Base-by-base conservation (phyloP, 768 basidiomycete species). In the Podaxis sp. region DNA sequence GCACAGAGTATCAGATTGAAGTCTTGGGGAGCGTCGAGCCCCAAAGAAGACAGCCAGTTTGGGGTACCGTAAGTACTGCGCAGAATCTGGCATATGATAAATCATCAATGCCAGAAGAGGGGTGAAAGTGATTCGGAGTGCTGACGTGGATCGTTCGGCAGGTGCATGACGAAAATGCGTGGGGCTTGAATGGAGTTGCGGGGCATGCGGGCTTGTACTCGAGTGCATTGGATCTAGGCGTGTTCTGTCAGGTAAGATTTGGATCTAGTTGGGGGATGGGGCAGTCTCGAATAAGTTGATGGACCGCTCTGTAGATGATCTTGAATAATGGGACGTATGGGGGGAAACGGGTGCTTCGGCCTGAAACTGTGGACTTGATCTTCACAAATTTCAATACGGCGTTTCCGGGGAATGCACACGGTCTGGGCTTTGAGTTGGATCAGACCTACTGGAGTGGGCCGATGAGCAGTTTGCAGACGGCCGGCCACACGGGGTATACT, bases 111-210 rank as follows among this genome's bases (percentile, higher is more conserved):
- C 36, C 38, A 46, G 44, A 51, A 33, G 33, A 2, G 33, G 28
- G 28, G 24, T 17, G 17, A 33, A 30, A 33, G 15, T 55, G 42
- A 22, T 12, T 3, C 55, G 39, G 53, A 42, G 17, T 19, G 63
- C 51, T 57, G 59, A 42, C 40, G 52, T 40, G 54, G 44, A 19
- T 58, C 17, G 22, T 33, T 59, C 40, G 48, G 46, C 48, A 71
- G 70, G 70, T 73, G 3, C 72, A 73, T 58, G 72, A 73, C 48
- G 72, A 73, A 39, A 73, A 73, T 54, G 69, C 70, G 39, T 73
- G 72, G 71, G 67, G 71, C 46, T 53, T 71, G 52, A 61, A 70
- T 17, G 72, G 72, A 12, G 71, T 73, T 24, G 61, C 71, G 3
- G 71, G 72, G 22, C 72, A 73, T 52, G 72, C 72, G 12, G 72